Percentiles rank a stretch among this genome's conserved stretches.
phyloP scores from a whole-genome alignment of 1,284 basidiomycete species.

The Vanrija humicola region DNA sequence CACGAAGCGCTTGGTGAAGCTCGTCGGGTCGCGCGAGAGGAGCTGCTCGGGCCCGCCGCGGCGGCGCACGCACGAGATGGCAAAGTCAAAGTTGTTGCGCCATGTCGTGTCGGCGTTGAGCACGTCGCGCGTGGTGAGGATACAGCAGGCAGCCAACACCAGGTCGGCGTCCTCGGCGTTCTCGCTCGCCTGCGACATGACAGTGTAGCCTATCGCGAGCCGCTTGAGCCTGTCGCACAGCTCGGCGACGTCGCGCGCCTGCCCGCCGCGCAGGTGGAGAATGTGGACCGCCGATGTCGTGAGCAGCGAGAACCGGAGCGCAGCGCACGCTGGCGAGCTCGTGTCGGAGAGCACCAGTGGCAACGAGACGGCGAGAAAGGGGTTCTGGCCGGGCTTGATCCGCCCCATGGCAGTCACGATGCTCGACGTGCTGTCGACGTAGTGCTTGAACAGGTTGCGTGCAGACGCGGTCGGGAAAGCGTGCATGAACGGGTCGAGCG shows the following conservation, averaged over 20 bases:
- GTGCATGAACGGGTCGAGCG: conserved; percentile 10
- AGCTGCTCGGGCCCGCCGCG: conserved; percentile 17
- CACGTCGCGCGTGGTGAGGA: conserved; percentile 17
- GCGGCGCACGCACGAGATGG: conserved; percentile 8
- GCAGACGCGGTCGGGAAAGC: conserved; percentile 18
- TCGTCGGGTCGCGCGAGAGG: conserved; percentile 3
- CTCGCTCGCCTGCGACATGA: conserved; percentile 1
- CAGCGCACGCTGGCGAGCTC: conserved; percentile 3
- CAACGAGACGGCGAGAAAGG: conserved; percentile 12
- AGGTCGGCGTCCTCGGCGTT: conserved; percentile 4
- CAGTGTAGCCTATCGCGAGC: conserved; percentile 6
- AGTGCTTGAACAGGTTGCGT: conserved; percentile 19
- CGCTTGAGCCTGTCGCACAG: conserved; percentile 4
- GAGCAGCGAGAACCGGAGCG: conserved; percentile 18
- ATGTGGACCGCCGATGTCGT: conserved; percentile 19
- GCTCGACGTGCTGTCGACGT: conserved; percentile 8
- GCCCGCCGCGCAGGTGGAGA: conserved; percentile 4
- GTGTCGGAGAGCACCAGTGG: conserved; percentile 13
- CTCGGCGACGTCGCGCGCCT: not conserved
- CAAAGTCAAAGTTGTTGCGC: conserved; percentile 20
- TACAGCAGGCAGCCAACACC: conserved; percentile 14
- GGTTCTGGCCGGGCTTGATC: conserved; percentile 7
- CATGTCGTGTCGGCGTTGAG: conserved; percentile 14
- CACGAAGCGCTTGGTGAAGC: conserved; percentile 16
- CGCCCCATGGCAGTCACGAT: conserved; percentile 17